These are phyloP conservation scores for Ascodesmis nigricans DNA, from an alignment of 495 filamentous ascomycete species.

Conservation along the genomic window DNA sequence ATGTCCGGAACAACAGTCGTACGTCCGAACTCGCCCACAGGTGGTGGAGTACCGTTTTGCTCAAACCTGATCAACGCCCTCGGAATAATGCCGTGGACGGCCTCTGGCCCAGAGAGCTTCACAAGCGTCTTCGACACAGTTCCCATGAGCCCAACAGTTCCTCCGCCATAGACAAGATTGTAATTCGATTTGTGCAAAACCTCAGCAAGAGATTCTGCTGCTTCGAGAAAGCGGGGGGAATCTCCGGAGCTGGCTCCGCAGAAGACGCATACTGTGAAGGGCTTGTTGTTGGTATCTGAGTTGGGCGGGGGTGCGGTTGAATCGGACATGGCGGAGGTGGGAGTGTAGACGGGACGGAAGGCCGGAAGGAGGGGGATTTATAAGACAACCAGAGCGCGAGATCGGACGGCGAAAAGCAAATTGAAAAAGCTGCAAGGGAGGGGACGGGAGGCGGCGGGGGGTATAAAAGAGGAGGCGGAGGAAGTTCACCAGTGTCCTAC, in stretches of 20 bases:
- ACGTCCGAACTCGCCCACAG: constrained; percentile 48
- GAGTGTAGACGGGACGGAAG: too few species aligned
- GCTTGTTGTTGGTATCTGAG: too few species aligned
- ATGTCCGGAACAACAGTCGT: constrained; percentile 84
- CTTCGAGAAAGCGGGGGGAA: constrained; percentile 43
- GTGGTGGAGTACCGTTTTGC: constrained; percentile 36
- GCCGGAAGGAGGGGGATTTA: too few species aligned
- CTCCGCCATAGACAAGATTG: constrained; percentile 77
- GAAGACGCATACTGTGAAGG: constrained; percentile 38
- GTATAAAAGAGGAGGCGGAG: too few species aligned
- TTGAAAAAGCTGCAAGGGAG: too few species aligned
- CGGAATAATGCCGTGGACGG: constrained; percentile 88
- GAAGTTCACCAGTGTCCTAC: too few species aligned
- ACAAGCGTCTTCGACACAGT: constrained; percentile 76
- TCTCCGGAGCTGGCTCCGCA: constrained; percentile 35
- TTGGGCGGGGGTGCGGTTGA: too few species aligned
- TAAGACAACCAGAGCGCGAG: too few species aligned
- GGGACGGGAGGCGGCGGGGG: too few species aligned
- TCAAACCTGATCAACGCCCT: constrained; percentile 64
- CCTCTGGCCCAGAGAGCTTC: constrained; percentile 42
- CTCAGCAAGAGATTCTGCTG: constrained; percentile 55
- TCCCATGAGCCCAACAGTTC: constrained; percentile 87
- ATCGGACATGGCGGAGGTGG: too few species aligned
- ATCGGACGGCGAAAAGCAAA: too few species aligned
- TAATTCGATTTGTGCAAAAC: constrained; percentile 53